These are phyloP conservation scores for Aureobasidium subglaciale DNA, from an alignment of 2,329 filamentous ascomycete species.

Conservation along the genomic window DNA sequence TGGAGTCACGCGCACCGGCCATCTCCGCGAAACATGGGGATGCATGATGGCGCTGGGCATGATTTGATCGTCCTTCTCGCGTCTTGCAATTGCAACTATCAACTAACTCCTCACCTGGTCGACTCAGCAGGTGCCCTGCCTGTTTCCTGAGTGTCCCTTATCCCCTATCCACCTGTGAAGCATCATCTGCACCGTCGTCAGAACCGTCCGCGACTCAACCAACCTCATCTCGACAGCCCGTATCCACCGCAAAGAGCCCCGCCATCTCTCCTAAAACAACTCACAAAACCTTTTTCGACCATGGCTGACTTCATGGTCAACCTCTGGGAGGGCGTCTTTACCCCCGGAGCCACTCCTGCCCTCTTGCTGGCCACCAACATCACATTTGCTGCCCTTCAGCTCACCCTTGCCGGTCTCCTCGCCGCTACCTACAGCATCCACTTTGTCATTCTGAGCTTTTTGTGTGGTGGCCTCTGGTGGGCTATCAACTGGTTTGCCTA, in stretches of 20 bases:
- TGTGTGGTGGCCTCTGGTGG: constrained; percentile 81
- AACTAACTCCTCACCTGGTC: neutral
- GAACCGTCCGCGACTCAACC: neutral
- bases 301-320: constrained; percentile 56
- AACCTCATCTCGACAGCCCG: neutral
- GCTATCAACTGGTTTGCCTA: constrained; percentile 94
- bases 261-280: constrained; percentile 3
- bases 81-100: neutral
- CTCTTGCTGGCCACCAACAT: constrained; percentile 85
- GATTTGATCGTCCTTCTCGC: neutral
- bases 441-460: constrained; percentile 71
- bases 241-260: neutral
- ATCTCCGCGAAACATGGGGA: constrained; percentile 13
- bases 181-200: neutral
- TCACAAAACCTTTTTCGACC: constrained; percentile 11
- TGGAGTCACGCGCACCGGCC: constrained; percentile 11
- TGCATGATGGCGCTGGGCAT: constrained; percentile 12
- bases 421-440: constrained; percentile 80
- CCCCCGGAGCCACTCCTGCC: constrained; percentile 78
- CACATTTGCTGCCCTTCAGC: constrained; percentile 78
- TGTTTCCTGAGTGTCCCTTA: neutral
- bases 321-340: constrained; percentile 90
- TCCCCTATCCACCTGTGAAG: neutral
- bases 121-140: neutral
- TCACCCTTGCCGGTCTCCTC: constrained; percentile 68